Base-by-base conservation (phyloP, 2,329 filamentous ascomycete genomes). In the Pyricularia pennisetigena region DNA sequence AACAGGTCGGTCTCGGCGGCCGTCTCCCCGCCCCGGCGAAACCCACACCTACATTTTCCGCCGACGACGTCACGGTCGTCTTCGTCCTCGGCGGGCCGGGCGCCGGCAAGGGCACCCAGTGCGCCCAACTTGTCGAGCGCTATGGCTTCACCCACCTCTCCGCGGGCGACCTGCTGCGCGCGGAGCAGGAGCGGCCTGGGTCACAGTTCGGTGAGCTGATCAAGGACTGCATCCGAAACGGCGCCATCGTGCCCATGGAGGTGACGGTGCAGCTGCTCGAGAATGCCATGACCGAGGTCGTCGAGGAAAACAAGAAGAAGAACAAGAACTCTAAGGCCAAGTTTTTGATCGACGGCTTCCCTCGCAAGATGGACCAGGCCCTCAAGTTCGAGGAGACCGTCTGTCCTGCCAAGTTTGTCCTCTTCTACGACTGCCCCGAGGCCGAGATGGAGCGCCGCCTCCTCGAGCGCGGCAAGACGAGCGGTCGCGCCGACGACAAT, bases 171-270 rank as follows among this genome's bases (percentile, higher is more conserved):
- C 85, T 99, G 64, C 86, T 99, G 71, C 92, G 95, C 70, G 94
- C 93, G 71, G 95, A 99, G 82, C 95, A 98, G 81, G 85, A 94
- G 75, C 91, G 94, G 4, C 85, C 87, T 0, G 94, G 92, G 69
- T 93, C 89, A 72, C 85, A 97, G 79, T 98, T 97, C 78, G 95
- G 95, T 77, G 88, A 93, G 72, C 85, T 98, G 81, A 99, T 99
- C 85, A 90, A 90, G 78, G 86, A 90, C 73, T 94, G 95, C 82
- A 99, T 99, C 84, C 92, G 90, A 76, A 90, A 99, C 77, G 95
- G 95, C 69, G 88, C 88, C 74, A 99, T 99, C 78, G 95, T 99
- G 71, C 95, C 95, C n/a, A 97, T 97, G 92, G 94, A 98, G 79
- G 93, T 98, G 66, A 99, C 95, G 5, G 90, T 99, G 69, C 90